Conservation (phyloP, 805 yeast genomes). For the Starmerella gropengiesseri region DNA sequence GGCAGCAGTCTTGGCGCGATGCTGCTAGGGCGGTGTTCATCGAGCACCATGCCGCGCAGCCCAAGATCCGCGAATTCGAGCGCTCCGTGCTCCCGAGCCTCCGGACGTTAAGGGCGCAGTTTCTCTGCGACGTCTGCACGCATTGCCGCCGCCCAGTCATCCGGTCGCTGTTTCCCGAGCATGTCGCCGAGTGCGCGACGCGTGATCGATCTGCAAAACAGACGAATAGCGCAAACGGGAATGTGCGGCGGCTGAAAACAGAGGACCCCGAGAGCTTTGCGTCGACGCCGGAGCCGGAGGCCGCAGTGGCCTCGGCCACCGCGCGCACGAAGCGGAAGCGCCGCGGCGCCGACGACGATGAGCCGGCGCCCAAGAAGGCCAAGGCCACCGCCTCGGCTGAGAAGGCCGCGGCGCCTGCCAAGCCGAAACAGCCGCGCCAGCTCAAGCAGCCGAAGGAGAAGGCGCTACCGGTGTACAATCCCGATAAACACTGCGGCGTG, state of each 20-base stretch:
- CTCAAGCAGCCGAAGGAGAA: slow-evolving; percentile 41
- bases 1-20: slow-evolving; percentile 19
- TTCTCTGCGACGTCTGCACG: slow-evolving; percentile 26
- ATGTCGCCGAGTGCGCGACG: slow-evolving; percentile 18
- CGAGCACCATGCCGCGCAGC: slow-evolving; percentile 10
- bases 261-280: neutral
- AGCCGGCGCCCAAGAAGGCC: slow-evolving; percentile 6
- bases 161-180: slow-evolving; percentile 20
- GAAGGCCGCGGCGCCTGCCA: slow-evolving; percentile 9
- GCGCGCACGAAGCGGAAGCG: neutral
- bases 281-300: neutral
- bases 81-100: slow-evolving; percentile 22
- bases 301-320: neutral
- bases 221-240: neutral
- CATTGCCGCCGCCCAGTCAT: slow-evolving; percentile 28
- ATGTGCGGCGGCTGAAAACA: neutral
- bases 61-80: slow-evolving; percentile 22
- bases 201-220: neutral
- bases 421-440: slow-evolving; percentile 13
- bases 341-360: neutral
- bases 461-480: slow-evolving; percentile 38
- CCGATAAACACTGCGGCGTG: slow-evolving; percentile 78
- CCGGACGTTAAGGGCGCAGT: slow-evolving; percentile 24
- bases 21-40: slow-evolving; percentile 18
- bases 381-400: too few species aligned